A percentile compares a stretch with the other conserved stretches of the same genome.
Conservation (phyloP, 1,139 yeast genomes). For the Hyphopichia burtonii region DNA sequence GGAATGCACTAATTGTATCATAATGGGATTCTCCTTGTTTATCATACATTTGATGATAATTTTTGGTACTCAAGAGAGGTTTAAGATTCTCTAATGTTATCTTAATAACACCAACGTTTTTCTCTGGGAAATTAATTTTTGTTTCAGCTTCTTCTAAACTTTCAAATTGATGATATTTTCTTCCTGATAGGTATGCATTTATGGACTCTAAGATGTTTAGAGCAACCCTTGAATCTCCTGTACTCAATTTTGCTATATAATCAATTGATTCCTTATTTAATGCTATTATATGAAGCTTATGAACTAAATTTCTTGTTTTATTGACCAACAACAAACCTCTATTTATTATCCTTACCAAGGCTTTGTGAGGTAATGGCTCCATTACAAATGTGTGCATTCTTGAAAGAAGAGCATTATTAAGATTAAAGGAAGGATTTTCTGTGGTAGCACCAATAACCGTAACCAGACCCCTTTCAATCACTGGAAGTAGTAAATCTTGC, state of each 20-base stretch:
- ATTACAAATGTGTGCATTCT: constrained; percentile 85
- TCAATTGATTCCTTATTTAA: constrained; percentile 58
- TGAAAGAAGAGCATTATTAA: constrained; percentile 84
- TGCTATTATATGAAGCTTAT: constrained; percentile 45
- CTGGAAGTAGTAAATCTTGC: constrained; percentile 80
- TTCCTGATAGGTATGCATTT: constrained; percentile 42
- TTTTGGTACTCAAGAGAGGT: constrained; percentile 34
- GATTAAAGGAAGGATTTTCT: constrained; percentile 90
- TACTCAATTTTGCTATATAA: constrained; percentile 73
- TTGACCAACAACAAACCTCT: constrained; percentile 66
- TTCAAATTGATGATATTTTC: constrained; percentile 19
- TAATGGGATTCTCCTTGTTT: constrained; percentile 89
- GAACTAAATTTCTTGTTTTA: constrained; percentile 46
- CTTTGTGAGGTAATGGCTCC: constrained; percentile 56
- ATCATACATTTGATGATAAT: constrained; percentile 70
- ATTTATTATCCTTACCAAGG: constrained; percentile 57
- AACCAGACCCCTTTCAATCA: constrained; percentile 65
- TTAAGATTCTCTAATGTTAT: constrained; percentile 36
- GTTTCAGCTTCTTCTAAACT: constrained; percentile 17
- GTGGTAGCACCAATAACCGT: constrained; percentile 92
- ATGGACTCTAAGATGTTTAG: constrained; percentile 66
- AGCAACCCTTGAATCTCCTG: constrained; percentile 88
- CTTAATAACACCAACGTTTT: constrained; percentile 27
- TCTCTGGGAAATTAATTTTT: constrained; percentile 14
- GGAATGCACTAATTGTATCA: constrained; percentile 92